Evolutionary conservation across 306 rosid genomes (phyloP), one percentile per base, ranked within the genome.

Genomic region (Bauhinia variegata): DNA sequence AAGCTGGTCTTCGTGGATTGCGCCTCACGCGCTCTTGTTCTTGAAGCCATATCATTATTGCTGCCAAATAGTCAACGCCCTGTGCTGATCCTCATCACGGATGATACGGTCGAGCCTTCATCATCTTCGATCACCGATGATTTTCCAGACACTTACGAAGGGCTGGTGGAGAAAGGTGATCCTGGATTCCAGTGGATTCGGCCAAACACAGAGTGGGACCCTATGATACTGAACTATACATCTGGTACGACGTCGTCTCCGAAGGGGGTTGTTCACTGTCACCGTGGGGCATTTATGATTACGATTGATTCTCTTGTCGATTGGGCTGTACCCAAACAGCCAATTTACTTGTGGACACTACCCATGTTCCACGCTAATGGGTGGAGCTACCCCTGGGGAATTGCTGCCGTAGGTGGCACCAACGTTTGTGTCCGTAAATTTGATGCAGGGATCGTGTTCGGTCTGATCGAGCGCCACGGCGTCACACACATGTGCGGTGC

Each of bases 401-500:
- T 82, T 3, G 88, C 96, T 0, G 96, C 92, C 17, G 66, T 80
- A 0, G 96, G 96, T 0, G 96, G 85, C 6, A 86, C 87, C 14
- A 89, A 79, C 33, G 53, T 86, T 16, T 86, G 92, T 11, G 73
- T 84, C 7, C 80, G 92, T 2, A 86, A 72, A 16, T 85, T 89
- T 52, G 85, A 81, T 7, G 77, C 76, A 0, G 67, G 6, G 4
- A 51, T 10, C 0, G 81, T 89, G 9, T 80, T 13, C 68, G 11
- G 31, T 4, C 69, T 82, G 2, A 86, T 89, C 32, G 69, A 57
- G 9, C 65, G 51, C 34, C 86, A 84, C 16, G 54, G 64, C 11
- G 96, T 87, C 10, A 87, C 89, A 2, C 93, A 87, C 79, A 83
- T 89, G 87, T 87, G 96, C 0, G 89, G 85, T 4, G 95, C 93